Conservation (phyloP, 352 stramenopile species). For the Blastocystis sp. region DNA sequence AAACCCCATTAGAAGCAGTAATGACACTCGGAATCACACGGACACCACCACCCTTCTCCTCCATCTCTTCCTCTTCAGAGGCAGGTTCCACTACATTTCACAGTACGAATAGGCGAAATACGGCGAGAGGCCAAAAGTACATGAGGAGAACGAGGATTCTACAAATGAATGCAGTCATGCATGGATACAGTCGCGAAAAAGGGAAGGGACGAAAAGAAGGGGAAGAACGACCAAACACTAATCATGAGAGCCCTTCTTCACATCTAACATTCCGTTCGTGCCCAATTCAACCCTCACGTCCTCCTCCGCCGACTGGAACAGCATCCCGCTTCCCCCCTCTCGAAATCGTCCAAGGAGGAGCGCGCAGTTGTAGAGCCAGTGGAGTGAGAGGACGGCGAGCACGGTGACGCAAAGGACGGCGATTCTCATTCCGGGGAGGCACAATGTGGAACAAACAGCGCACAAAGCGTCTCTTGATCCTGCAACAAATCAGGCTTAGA, state of each 20-base stretch:
- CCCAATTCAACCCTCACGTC: not conserved
- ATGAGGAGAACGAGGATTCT: no score
- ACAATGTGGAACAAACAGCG: not conserved
- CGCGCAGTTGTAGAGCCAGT: not conserved
- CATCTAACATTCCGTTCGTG: not conserved
- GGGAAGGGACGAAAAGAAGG: not conserved
- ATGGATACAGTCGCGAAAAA: not conserved
- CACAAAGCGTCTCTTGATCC: not conserved
- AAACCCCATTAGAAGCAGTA: no score
- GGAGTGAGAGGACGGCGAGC: not conserved
- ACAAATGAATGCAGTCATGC: no score
- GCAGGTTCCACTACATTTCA: no score
- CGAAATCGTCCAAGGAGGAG: not conserved
- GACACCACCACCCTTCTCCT: no score
- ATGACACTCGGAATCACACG: no score
- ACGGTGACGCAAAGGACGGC: not conserved
- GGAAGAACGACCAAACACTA: not conserved
- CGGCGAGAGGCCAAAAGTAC: no score
- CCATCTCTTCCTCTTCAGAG: no score
- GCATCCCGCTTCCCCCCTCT: not conserved
- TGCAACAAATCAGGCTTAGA: constrained; percentile 22
- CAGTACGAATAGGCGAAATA: no score
- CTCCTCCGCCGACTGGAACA: not conserved
- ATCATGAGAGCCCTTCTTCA: not conserved
- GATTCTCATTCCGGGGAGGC: not conserved